phyloP scores from a whole-genome alignment of 495 filamentous ascomycete genomes.

The Neurospora discreta region DNA sequence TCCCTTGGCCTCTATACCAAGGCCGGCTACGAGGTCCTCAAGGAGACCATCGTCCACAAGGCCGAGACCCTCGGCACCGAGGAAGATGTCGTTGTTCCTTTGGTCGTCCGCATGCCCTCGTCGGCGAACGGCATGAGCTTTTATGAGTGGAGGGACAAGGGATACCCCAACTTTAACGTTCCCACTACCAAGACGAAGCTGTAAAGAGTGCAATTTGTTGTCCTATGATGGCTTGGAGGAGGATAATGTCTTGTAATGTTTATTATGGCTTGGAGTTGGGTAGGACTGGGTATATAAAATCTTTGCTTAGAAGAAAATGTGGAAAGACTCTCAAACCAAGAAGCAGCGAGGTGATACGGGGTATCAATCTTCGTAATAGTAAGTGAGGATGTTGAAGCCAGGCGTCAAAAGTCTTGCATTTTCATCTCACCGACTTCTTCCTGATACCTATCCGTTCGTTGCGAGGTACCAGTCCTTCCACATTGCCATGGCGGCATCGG shows the following conservation, averaged over 20 bases:
- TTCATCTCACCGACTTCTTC: background rate
- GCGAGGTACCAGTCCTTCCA: background rate
- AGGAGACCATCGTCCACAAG: slow-evolving; percentile 22
- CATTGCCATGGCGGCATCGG: background rate
- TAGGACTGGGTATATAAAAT: background rate
- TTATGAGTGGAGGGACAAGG: slow-evolving; percentile 17
- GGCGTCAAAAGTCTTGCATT: background rate
- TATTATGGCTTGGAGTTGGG: background rate
- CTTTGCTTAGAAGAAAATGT: background rate
- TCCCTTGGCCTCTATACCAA: slow-evolving; percentile 20
- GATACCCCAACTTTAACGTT: slow-evolving; percentile 8
- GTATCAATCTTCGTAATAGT: background rate
- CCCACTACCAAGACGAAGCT: background rate
- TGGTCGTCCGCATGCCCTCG: slow-evolving; percentile 21
- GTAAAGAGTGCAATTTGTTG: background rate
- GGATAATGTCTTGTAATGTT: background rate
- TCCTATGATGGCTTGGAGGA: background rate
- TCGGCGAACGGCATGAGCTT: slow-evolving; percentile 14
- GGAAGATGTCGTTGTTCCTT: slow-evolving; percentile 17
- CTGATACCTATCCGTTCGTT: background rate
- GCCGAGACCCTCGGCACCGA: slow-evolving; percentile 15
- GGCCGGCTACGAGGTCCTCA: slow-evolving; percentile 17
- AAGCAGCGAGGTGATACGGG: background rate
- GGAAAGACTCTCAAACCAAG: background rate
- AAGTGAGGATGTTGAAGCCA: background rate